Conservation (phyloP, 768 basidiomycete genomes). For the Boletus eberwhitei region DNA sequence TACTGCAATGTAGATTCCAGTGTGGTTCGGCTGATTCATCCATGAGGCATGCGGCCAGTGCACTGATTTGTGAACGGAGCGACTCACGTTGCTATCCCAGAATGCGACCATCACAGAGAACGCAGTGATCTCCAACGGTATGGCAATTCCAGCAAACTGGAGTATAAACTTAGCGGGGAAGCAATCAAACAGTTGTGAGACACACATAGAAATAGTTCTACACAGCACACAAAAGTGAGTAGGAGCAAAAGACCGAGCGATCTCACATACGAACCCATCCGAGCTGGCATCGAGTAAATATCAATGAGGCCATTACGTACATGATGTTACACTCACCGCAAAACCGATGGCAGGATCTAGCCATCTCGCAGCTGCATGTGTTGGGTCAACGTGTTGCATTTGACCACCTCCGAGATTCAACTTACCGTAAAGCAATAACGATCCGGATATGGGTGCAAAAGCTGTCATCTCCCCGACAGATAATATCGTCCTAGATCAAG, state of each 20-base stretch:
- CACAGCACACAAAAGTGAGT: not conserved
- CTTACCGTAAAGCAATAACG: constrained; percentile 27
- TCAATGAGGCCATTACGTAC: not conserved
- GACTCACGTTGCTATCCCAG: constrained; percentile 41
- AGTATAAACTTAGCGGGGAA: not conserved
- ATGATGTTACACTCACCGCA: constrained; percentile 17
- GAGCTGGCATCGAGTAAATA: constrained; percentile 9
- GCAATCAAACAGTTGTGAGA: not conserved
- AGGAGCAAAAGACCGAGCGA: not conserved
- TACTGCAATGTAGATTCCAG: constrained; percentile 39
- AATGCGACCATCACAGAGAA: constrained; percentile 47
- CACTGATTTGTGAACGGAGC: not conserved
- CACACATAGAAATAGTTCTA: constrained; percentile 36
- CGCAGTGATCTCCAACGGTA: constrained; percentile 51
- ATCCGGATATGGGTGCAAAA: constrained; percentile 29
- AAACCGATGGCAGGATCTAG: constrained; percentile 32
- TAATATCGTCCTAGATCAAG: constrained; percentile 22
- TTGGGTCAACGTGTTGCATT: not conserved
- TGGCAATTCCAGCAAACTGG: constrained; percentile 33
- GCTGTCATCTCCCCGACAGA: constrained; percentile 31
- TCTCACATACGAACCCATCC: constrained; percentile 18
- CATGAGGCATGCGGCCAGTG: constrained; percentile 8
- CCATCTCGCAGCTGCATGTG: constrained; percentile 29
- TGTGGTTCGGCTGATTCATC: constrained; percentile 31
- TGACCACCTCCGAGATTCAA: not conserved